These are phyloP conservation scores for Torulaspora pretoriensis DNA, from an alignment of 1,139 yeast genomes.

Conservation along the genomic window DNA sequence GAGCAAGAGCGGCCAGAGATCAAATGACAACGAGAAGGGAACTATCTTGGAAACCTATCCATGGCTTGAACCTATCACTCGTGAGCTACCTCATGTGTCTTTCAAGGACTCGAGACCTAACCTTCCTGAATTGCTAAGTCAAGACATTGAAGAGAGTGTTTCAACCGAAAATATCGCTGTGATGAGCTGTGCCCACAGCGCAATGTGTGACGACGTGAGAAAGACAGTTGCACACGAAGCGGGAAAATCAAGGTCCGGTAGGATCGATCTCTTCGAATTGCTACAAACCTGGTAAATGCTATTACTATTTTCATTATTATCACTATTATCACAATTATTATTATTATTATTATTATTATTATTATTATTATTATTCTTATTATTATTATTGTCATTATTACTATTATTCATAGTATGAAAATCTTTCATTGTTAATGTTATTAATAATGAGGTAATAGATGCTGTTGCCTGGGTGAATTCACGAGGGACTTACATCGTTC, in stretches of 20 bases:
- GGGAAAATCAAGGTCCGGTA: conserved; percentile 17
- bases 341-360: background rate
- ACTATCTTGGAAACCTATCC: background rate
- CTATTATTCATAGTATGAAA: no score
- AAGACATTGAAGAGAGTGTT: conserved; percentile 41
- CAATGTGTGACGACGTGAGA: conserved; percentile 51
- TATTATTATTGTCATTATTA: no score
- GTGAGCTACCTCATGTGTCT: conserved; percentile 39
- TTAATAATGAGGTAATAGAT: no score
- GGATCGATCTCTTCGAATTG: conserved; percentile 22
- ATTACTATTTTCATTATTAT: background rate
- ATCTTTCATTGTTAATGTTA: no score
- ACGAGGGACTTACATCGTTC: no score
- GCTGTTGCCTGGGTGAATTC: no score
- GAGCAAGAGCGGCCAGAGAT: conserved; percentile 1
- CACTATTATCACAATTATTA: background rate
- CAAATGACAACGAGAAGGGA: background rate
- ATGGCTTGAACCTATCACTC: conserved; percentile 8
- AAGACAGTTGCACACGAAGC: conserved; percentile 30
- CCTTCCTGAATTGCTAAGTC: conserved; percentile 39
- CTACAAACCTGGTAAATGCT: conserved; percentile 19
- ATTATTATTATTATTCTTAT: background rate
- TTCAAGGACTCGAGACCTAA: conserved; percentile 48
- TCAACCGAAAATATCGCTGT: conserved; percentile 38
- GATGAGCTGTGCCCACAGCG: conserved; percentile 47